phyloP scores from a whole-genome alignment of 768 basidiomycete species.

The Tulasnella sp. region DNA sequence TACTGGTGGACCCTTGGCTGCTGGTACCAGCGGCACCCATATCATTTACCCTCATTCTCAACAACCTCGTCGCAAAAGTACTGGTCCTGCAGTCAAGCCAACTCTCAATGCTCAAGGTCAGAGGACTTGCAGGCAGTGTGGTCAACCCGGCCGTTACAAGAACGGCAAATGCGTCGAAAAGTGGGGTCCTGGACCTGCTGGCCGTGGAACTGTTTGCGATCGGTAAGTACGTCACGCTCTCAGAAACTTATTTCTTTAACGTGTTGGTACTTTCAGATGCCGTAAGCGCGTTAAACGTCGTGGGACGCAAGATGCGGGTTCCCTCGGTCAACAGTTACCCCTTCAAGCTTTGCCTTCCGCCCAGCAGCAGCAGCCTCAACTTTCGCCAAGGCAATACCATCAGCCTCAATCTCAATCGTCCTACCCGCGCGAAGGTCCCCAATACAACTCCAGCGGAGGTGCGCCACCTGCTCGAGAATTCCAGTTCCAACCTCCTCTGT shows the following conservation, averaged over 20 bases:
- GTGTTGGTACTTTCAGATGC: slow-evolving; percentile 45
- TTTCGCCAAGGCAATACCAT: no score
- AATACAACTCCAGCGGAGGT: slow-evolving; percentile 1
- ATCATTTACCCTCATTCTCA: slow-evolving; percentile 17
- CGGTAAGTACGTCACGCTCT: slow-evolving; percentile 44
- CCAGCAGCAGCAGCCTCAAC: no score
- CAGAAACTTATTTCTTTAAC: background rate
- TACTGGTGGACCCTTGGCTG: background rate
- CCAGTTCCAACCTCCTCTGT: slow-evolving; percentile 10
- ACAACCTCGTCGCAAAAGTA: slow-evolving; percentile 18
- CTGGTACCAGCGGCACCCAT: background rate
- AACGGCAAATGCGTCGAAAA: slow-evolving; percentile 84
- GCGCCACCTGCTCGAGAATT: background rate
- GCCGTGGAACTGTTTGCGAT: slow-evolving; percentile 81
- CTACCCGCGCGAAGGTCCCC: background rate
- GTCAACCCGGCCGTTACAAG: slow-evolving; percentile 69
- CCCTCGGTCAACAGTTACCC: background rate
- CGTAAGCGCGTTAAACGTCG: slow-evolving; percentile 75
- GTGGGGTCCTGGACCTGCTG: slow-evolving; percentile 81
- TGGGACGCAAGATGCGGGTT: slow-evolving; percentile 40
- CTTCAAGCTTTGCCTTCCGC: background rate
- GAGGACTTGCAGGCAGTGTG: slow-evolving; percentile 73
- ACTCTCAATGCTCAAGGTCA: slow-evolving; percentile 59
- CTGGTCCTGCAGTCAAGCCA: slow-evolving; percentile 30
- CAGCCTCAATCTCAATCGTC: background rate